Base-by-base conservation (phyloP, 257 asterid genomes). In the Solanum pennellii region DNA sequence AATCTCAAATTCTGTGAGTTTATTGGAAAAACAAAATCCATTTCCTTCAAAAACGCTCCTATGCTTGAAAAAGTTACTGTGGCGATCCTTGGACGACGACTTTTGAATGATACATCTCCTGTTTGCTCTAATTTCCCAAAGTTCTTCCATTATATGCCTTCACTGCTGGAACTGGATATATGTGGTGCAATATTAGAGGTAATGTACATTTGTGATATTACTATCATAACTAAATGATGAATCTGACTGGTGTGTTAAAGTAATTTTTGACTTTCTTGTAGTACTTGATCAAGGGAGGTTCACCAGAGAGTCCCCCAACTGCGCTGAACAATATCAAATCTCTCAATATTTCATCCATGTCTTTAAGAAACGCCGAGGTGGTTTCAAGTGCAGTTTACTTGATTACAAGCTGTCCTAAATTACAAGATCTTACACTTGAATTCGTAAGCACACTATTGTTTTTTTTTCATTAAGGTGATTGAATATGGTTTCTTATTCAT, bases 91-190 rank as follows among this genome's bases (percentile, higher is more conserved):
- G 89, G 93, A 83, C 90, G 86, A 91, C 90, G 82, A 91, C 93
- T 91, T 16, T 91, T 89, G 42, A 90, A 89, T 85, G 83, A 88
- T 33, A 92, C 90, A n/a, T 87, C 90, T 33, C 74, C 87, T 5
- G 90, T 93, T 86, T 89, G 93, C 31, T 87, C 89, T 41, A 92
- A 92, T 87, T 77, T 93, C 91, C 89, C 93, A 29, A 93, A 89
- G 62, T 92, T 94, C 25, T 59, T 59, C 66, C n/a, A 69, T 69
- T 69, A 31, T 42, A 31, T 69, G 41, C 76, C 42, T 31, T 69
- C 76, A 29, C 23, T 69, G 12, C 76, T 14, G 76, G 42, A 69
- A 31, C 13, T 69, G n/a, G 23, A 31, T 0, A 9, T 14, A 69
- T 1, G n/a, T 12, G 44, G 25, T 71, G 8, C 77, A 15, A 16